Conservation (phyloP, 352 stramenopile genomes). For the Globisporangium parvum region DNA sequence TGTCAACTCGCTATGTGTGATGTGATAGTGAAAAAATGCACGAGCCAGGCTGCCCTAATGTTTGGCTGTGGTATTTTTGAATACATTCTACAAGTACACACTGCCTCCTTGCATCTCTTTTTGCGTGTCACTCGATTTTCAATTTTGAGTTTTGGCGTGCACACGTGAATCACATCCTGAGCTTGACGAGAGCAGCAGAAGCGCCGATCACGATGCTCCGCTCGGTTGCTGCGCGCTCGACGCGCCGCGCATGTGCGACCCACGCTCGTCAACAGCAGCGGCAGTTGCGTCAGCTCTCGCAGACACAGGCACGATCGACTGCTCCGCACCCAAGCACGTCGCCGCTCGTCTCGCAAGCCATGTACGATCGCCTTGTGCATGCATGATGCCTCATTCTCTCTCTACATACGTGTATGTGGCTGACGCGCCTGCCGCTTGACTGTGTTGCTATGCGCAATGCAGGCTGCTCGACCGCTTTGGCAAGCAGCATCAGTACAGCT, state of each 20-base stretch:
- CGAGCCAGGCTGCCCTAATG: too few relatives aligned
- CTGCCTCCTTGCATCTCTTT: too few relatives aligned
- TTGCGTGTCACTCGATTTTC: too few relatives aligned
- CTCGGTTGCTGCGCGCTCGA: slow-evolving; percentile 9
- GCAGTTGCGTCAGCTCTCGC: slow-evolving; percentile 11
- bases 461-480: slow-evolving; percentile 24
- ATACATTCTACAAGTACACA: too few relatives aligned
- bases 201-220: slow-evolving; percentile 7
- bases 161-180: background rate
- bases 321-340: background rate
- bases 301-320: background rate
- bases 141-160: too few relatives aligned
- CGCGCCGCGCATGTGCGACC: slow-evolving; percentile 1
- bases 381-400: too few relatives aligned
- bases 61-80: too few relatives aligned
- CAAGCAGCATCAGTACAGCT: slow-evolving; percentile 21
- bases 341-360: slow-evolving; percentile 10
- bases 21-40: too few relatives aligned
- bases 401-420: background rate
- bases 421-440: background rate
- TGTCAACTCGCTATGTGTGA: too few relatives aligned
- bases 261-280: slow-evolving; percentile 4
- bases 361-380: slow-evolving; percentile 4
- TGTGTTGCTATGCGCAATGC: background rate
- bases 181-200: too few relatives aligned